These are phyloP conservation scores for Tylopilus vinaceipallidus DNA, from an alignment of 768 basidiomycete genomes.

Conservation along the genomic window DNA sequence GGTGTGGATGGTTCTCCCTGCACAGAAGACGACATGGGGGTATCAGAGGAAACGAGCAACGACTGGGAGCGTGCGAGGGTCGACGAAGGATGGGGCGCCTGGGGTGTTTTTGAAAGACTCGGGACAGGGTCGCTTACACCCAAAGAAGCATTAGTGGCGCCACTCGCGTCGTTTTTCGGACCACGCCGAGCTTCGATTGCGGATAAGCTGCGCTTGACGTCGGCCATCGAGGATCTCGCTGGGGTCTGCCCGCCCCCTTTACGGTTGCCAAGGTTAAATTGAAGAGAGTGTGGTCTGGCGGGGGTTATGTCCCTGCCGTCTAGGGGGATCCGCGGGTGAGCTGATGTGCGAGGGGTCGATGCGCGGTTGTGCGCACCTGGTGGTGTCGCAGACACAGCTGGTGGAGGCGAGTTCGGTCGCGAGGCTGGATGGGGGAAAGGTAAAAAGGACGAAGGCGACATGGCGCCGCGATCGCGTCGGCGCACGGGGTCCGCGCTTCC, in stretches of 20 bases:
- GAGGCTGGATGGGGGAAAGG: conserved; percentile 28
- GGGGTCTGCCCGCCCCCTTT: conserved; percentile 12
- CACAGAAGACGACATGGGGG: conserved; percentile 13
- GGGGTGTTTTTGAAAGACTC: conserved; percentile 8
- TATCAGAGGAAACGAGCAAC: conserved; percentile 6
- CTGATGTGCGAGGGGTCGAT: not conserved
- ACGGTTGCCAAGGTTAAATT: conserved; percentile 14
- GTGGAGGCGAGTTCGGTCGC: conserved; percentile 19
- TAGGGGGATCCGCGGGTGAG: conserved; percentile 1
- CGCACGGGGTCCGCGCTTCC: conserved; percentile 14
- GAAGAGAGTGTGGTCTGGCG: conserved; percentile 22
- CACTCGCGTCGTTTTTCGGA: conserved; percentile 14
- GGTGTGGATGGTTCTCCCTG: conserved; percentile 32
- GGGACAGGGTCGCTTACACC: conserved; percentile 18
- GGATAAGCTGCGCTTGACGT: conserved; percentile 28
- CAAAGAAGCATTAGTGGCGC: conserved; percentile 15
- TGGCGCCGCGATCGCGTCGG: conserved; percentile 14
- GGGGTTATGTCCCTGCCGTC: conserved; percentile 16
- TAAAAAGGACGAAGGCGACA: conserved; percentile 29
- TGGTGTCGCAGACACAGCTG: conserved; percentile 26
- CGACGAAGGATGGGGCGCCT: conserved; percentile 12
- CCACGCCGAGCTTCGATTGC: conserved; percentile 20
- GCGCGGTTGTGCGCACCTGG: conserved; percentile 15
- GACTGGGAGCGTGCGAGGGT: conserved; percentile 21
- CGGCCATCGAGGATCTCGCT: conserved; percentile 11